phyloP scores from a whole-genome alignment of 345 rosid species.

The Geranium brycei region DNA sequence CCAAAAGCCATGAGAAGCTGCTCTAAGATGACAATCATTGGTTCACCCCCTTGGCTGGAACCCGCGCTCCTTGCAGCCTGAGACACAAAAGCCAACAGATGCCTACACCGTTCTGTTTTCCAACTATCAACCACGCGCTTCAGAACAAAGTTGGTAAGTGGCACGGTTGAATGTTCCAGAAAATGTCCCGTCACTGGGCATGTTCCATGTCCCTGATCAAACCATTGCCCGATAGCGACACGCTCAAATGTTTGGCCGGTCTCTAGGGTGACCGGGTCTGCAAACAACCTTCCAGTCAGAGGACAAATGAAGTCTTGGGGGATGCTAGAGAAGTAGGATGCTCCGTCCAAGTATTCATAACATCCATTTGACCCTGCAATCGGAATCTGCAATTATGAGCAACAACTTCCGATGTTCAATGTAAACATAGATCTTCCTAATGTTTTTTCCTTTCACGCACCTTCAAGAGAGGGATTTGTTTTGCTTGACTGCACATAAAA shows the following conservation, averaged over 20 bases:
- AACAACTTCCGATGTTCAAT: slow-evolving; percentile 5
- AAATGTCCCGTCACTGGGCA: slow-evolving; percentile 48
- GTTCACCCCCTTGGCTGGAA: slow-evolving; percentile 13
- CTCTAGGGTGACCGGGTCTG: slow-evolving; percentile 53
- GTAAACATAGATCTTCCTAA: not conserved
- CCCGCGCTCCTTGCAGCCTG: slow-evolving; percentile 10
- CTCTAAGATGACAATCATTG: slow-evolving; percentile 25
- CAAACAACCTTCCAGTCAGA: slow-evolving; percentile 36
- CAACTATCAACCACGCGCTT: slow-evolving; percentile 35
- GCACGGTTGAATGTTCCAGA: slow-evolving; percentile 28
- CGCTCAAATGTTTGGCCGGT: slow-evolving; percentile 55
- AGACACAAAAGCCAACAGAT: slow-evolving; percentile 19
- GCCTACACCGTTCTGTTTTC: slow-evolving; percentile 25
- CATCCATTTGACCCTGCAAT: slow-evolving; percentile 21
- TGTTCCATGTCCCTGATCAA: slow-evolving; percentile 38
- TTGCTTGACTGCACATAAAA: slow-evolving; percentile 18
- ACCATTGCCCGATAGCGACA: slow-evolving; percentile 41
- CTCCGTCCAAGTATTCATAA: slow-evolving; percentile 16
- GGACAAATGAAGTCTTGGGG: slow-evolving; percentile 44
- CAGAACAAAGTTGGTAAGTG: slow-evolving; percentile 37
- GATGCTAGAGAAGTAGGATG: slow-evolving; percentile 19
- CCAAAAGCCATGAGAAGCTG: slow-evolving; percentile 29
- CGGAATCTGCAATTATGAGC: slow-evolving; percentile 10
- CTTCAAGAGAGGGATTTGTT: slow-evolving; percentile 12
- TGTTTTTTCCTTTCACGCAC: slow-evolving; percentile 18